phyloP scores from a whole-genome alignment of 148 eudicot genomes.

The Pouteria glomerata region DNA sequence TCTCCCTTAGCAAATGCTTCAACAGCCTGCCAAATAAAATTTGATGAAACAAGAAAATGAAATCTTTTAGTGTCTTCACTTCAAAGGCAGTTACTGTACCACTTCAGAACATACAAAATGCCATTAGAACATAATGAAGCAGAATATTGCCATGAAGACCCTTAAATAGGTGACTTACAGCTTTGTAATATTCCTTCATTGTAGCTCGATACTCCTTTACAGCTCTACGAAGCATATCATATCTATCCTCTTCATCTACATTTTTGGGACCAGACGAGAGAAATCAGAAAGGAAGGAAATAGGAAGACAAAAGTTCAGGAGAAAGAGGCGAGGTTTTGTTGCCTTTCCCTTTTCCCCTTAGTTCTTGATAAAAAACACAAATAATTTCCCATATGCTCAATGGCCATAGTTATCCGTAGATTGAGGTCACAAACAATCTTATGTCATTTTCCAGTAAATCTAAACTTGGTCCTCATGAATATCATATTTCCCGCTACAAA shows the following conservation, averaged over 20 bases:
- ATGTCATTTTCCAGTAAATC: too few relatives aligned
- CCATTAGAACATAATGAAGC: slow-evolving; percentile 5
- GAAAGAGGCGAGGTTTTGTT: too few relatives aligned
- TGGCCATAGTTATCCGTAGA: too few relatives aligned
- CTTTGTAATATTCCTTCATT: slow-evolving; percentile 38
- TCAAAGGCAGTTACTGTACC: neutral
- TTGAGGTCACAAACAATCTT: too few relatives aligned
- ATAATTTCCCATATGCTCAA: too few relatives aligned
- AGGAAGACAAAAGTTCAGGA: neutral
- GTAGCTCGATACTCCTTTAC: slow-evolving; percentile 40
- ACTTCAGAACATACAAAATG: neutral
- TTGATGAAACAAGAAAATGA: neutral
- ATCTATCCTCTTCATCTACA: slow-evolving; percentile 22
- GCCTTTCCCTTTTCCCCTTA: neutral
- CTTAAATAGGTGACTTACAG: slow-evolving; percentile 27
- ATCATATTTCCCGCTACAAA: too few relatives aligned
- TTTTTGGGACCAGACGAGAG: neutral
- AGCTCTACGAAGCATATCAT: slow-evolving; percentile 34
- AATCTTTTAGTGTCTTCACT: neutral
- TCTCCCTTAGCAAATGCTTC: slow-evolving; percentile 43
- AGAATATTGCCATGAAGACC: neutral
- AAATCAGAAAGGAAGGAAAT: neutral
- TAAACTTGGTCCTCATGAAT: too few relatives aligned
- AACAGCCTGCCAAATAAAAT: slow-evolving; percentile 25
- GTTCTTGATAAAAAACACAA: too few relatives aligned